Evolutionary conservation across 331 rosid genomes (phyloP), one percentile per base, ranked within the genome.

Genomic region (Saraca asoca): DNA sequence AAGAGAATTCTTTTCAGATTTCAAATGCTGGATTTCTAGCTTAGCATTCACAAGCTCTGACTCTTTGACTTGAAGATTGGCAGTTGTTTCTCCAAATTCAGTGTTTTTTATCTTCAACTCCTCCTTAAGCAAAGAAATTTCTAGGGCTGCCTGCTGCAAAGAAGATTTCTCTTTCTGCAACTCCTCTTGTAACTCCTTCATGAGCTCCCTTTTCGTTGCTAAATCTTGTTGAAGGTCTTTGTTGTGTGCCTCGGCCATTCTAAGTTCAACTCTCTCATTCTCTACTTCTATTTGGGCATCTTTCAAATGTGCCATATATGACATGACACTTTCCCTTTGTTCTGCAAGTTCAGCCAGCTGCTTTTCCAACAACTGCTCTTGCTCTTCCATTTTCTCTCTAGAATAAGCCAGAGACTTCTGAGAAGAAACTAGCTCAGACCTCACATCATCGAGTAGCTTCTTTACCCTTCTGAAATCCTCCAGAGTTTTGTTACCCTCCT

Each of bases 351-450:
- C 98, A 50, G 68, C 64, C 81, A 82, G 55, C 75, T 85, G 91
- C 69, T 69, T 72, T 72, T 70, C 79, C 62, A 83, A 62, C 78
- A 86, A 85, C 81, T 13, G 57, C 72, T 85, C 96, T 62, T 91
- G 96, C 51, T 75, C 90, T 75, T 83, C 85, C 88, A 80, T 86
- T 82, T 82, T 88, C 71, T 75, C 55, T 70, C 92, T 75, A 48
- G 96, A 88, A 62, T 82, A 80, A 9, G 82, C 70, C 50, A 94
- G 75, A 24, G 95, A 80, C 58, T 88, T 89, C 83, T 88, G 98
- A 67, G 98, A 94, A 31, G 87, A 88, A 78, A 90, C 91, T 81
- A 90, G 74, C 62, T 86, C 98, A 17, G 83, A 85, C 78, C 91
- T 91, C 62, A 83, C 90, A 31, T 77, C 90, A 46, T 44, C 19